These are phyloP conservation scores for Nidularia pulvinata DNA, from an alignment of 768 basidiomycete species.

Conservation along the genomic window DNA sequence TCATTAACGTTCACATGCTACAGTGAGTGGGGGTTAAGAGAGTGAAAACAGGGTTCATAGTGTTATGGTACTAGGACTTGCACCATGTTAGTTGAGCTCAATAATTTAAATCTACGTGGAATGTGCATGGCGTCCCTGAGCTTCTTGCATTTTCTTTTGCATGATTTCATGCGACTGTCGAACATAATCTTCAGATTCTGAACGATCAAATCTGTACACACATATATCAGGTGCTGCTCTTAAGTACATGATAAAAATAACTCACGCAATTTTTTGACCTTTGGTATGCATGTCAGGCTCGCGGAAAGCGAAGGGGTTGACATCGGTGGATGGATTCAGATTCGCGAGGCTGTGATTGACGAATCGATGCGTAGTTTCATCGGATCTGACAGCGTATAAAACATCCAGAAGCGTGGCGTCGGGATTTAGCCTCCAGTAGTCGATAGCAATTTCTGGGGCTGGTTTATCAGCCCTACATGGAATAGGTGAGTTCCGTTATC, in stretches of 20 bases:
- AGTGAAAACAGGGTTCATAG: no score
- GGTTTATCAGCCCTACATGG: conserved; percentile 56
- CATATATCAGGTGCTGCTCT: conserved; percentile 6
- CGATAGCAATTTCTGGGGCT: conserved; percentile 89
- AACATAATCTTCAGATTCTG: conserved; percentile 67
- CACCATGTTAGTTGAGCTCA: no score
- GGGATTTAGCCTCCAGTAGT: conserved; percentile 85
- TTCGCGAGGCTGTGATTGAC: conserved; percentile 97
- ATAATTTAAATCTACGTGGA: no score
- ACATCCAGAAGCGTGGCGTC: conserved; percentile 86
- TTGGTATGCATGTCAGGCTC: conserved; percentile 89
- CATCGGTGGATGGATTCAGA: conserved; percentile 71
- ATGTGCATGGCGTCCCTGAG: no score
- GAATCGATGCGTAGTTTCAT: conserved; percentile 92
- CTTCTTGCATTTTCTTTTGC: conserved; percentile 17
- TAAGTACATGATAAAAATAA: conserved; percentile 4
- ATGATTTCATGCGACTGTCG: conserved; percentile 59
- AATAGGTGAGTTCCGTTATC: conserved; percentile 1
- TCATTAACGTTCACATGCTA: no score
- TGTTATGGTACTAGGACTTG: no score
- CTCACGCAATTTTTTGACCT: conserved; percentile 75
- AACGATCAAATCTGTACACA: conserved; percentile 57
- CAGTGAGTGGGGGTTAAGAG: no score
- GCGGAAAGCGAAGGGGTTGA: conserved; percentile 87
- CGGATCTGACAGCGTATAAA: conserved; percentile 89